phyloP scores from a whole-genome alignment of 352 stramenopile species.

The Thraustochytrium sp. region DNA sequence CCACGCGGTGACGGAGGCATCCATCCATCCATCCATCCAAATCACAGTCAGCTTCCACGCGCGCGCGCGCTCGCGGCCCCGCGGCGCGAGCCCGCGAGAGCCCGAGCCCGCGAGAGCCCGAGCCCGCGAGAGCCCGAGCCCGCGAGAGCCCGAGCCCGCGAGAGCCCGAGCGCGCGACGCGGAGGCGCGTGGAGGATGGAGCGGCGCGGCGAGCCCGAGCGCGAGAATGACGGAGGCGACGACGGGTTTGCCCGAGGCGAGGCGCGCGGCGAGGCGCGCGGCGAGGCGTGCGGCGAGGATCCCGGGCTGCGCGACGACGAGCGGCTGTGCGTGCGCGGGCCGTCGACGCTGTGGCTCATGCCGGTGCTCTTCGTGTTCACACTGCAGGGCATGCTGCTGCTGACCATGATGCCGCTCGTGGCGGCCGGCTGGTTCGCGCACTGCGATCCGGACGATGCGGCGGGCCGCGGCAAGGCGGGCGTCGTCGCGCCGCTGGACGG shows the following conservation, averaged over 20 bases:
- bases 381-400: conserved; percentile 3
- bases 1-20: no score
- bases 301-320: not conserved
- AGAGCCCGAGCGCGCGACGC: no score
- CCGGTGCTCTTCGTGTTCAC: not conserved
- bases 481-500: no score
- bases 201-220: no score
- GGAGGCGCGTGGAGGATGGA: no score
- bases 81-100: no score
- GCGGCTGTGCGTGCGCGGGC: not conserved
- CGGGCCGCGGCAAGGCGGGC: not conserved
- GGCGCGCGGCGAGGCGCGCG: not conserved
- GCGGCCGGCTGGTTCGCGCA: conserved; percentile 5
- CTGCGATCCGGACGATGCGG: not conserved
- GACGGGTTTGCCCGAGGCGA: not conserved
- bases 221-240: not conserved
- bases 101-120: no score
- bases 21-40: no score
- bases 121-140: no score
- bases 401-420: not conserved
- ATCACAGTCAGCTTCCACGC: no score
- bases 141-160: no score
- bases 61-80: no score
- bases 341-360: not conserved
- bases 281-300: not conserved